Evolutionary conservation across 371 early-diverging fungal species (phyloP), one percentile per base, ranked within the genome.

Genomic region (Mucor sp.): DNA sequence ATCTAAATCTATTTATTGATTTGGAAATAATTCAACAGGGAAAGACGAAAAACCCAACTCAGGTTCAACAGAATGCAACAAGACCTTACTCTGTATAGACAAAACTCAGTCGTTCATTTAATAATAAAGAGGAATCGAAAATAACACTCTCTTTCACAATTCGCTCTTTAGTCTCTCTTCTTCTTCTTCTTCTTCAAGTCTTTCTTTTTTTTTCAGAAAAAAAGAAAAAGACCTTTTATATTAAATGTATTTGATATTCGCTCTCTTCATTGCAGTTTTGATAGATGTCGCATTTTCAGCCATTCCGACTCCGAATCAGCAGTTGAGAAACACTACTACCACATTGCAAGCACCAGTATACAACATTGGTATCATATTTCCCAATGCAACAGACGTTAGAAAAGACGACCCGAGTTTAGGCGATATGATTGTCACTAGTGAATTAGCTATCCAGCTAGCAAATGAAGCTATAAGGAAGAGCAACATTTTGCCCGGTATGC

Each of bases 341-440:
- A n/a, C 19, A n/a, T 21, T n/a, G 15, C 37, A 58, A 19, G 63
- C 43, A 47, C 63, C 71, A 23, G 35, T 60, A 41, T 81, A 81
- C 41, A 78, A 48, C 27, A 74, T 81, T 60, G 78, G 78, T 4
- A 37, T 81, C n/a, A 14, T 78, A 28, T 74, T 78, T 58, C 78
- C 81, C 25, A 59, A 76, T 67, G 62, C 75, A 19, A 53, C 35
- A 3, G 25, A 27, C 9, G 68, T 81, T 9, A 60, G 55, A 8
- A 15, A n/a, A 14, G 35, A 37, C 17, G 77, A 80, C 30, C 66
- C 77, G 11, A 60, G 69, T 4, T 62, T 80, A 15, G 68, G 65
- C 6, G 65, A 81, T 59, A 76, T 74, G 72, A 75, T 81, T 44
- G 60, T 76, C 4, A 72, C 81, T 2, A 81, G 75, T 25, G 72